These are phyloP conservation scores for Colletotrichum costaricense DNA, from an alignment of 2,329 filamentous ascomycete species.

Conservation along the genomic window DNA sequence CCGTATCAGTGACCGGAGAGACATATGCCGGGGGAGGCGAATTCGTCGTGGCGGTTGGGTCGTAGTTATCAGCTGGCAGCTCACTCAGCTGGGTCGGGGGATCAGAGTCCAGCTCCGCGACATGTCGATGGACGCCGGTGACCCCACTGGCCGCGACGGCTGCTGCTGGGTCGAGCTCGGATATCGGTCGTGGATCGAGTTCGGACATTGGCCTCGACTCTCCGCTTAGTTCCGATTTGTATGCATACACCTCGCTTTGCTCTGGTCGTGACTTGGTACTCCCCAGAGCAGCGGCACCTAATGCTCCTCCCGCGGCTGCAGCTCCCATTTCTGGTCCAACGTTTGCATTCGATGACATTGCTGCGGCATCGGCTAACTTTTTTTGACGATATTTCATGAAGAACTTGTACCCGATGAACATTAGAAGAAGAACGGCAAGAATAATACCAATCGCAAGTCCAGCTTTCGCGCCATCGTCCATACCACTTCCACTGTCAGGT, in stretches of 20 bases:
- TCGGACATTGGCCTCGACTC: slow-evolving; percentile 11
- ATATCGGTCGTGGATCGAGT: slow-evolving; percentile 11
- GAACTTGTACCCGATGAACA: slow-evolving; percentile 24
- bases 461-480: slow-evolving; percentile 26
- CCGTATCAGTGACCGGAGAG: neutral
- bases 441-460: slow-evolving; percentile 27
- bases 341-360: neutral
- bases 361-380: neutral
- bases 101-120: slow-evolving; percentile 19
- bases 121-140: neutral
- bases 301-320: neutral
- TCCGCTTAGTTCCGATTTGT: slow-evolving; percentile 29
- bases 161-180: slow-evolving; percentile 26
- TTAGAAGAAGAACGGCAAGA: slow-evolving; percentile 6
- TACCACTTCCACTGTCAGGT: neutral
- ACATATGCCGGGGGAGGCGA: slow-evolving; percentile 25
- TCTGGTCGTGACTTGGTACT: neutral
- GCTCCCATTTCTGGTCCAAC: slow-evolving; percentile 5
- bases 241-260: slow-evolving; percentile 2
- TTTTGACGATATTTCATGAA: slow-evolving; percentile 11
- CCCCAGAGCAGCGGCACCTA: neutral
- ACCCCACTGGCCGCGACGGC: neutral
- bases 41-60: neutral
- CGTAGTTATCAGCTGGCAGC: slow-evolving; percentile 27
- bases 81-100: slow-evolving; percentile 10